Conservation (phyloP, 257 asterid genomes). For the Penstemon newberryi region DNA sequence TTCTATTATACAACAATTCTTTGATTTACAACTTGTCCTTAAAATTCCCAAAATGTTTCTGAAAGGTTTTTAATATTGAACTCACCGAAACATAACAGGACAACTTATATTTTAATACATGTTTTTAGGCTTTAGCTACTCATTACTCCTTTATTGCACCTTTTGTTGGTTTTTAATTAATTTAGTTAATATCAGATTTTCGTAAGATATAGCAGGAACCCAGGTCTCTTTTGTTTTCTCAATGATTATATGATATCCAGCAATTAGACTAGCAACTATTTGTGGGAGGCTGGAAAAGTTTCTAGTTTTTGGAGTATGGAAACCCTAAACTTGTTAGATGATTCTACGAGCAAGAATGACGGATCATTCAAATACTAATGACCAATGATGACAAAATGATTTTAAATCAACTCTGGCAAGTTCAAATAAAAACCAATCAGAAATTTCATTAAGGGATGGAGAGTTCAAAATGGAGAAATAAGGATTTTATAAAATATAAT, state of each 20-base stretch:
- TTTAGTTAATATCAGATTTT: conserved; percentile 4
- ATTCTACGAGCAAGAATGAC: conserved; percentile 8
- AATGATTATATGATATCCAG: neutral
- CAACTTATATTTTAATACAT: too few species aligned
- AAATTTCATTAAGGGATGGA: neutral
- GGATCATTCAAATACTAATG: neutral
- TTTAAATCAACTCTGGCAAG: too few species aligned
- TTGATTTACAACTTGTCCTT: too few species aligned
- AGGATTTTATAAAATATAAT: neutral
- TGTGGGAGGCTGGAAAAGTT: conserved; percentile 10
- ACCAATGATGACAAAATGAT: too few species aligned
- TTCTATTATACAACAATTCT: too few species aligned
- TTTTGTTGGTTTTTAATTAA: neutral
- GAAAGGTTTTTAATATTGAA: too few species aligned
- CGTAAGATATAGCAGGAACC: neutral
- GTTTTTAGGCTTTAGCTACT: neutral
- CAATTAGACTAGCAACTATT: conserved; percentile 1
- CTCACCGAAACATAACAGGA: too few species aligned
- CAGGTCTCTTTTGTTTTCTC: neutral
- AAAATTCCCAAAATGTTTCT: too few species aligned
- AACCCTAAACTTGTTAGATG: neutral
- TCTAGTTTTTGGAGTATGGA: neutral
- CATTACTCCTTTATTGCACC: conserved; percentile 5
- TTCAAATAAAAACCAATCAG: neutral
- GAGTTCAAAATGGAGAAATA: neutral